Percentiles rank a stretch among this genome's conserved stretches.
Evolutionary conservation across 352 stramenopile species (phyloP).

Genomic region (Phytophthora capsici): DNA sequence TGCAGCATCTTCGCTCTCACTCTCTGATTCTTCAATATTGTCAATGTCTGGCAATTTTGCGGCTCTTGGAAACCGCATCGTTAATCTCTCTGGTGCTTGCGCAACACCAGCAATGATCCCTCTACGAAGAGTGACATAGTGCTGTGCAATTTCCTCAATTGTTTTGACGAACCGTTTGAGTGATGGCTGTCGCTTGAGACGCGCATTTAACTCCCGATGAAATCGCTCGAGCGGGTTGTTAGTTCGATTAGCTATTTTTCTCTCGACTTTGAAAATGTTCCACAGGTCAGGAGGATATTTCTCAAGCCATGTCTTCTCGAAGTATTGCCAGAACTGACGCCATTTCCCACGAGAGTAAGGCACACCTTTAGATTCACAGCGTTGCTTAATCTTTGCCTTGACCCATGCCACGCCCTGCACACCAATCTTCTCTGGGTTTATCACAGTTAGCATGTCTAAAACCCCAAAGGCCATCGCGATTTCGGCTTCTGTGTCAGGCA

Average conservation of each 20-base stretch:
- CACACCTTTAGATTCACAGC: neutral
- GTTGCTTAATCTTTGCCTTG: conserved; percentile 2
- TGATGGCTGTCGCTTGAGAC: no score
- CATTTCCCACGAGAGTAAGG: neutral
- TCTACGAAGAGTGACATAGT: no score
- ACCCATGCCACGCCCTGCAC: conserved; percentile 1
- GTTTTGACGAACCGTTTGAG: no score
- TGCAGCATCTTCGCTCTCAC: no score
- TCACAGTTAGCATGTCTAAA: conserved; percentile 6
- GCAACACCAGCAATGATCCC: no score
- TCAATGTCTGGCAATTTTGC: no score
- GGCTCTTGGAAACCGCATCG: no score
- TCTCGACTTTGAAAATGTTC: no score
- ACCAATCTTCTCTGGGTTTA: neutral
- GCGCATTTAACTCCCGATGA: neutral
- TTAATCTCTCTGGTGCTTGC: no score
- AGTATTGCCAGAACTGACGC: conserved; percentile 4
- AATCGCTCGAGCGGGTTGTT: neutral
- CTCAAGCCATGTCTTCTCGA: neutral
- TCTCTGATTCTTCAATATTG: no score
- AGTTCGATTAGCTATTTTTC: conserved; percentile 1
- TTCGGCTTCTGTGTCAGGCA: neutral
- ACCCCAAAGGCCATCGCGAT: conserved; percentile 5
- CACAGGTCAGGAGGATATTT: neutral
- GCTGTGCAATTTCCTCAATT: no score